Base-by-base conservation (phyloP, 176 grass and related monocot genomes). In the Puya raimondii region DNA sequence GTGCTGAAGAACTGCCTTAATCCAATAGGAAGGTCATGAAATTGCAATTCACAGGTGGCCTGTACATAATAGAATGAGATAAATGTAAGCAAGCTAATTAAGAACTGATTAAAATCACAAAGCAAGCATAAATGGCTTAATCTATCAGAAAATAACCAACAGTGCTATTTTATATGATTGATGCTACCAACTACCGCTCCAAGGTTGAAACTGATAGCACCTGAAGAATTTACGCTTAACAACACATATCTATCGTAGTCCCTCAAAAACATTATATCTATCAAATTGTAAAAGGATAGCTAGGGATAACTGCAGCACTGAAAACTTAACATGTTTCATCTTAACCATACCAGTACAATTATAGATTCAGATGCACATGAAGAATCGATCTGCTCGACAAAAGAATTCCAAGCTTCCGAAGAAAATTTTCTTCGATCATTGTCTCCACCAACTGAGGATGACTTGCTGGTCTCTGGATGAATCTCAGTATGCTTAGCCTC, bases 321-420 rank as follows among this genome's bases (percentile, higher is more conserved):
- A 18, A 61, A 9, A 61, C 4, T 22, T 3, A 42, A 42, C 14
- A 16, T 61, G 56, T 18, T 61, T 5, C 29, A 72, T 33, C 5
- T 79, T 4, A 87, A 13, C 42, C 86, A 69, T 87, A 97, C 93
- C 93, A 97, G 74, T 66, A 92, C 77, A 83, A 81, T 97, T 74
- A 89, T 83, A 58, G 93, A 92, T 78, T 78, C 82, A 75, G 89
- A 87, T 68, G 86, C 82, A 74, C 78, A 82, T 49, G 84, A 76
- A 74, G 89, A 92, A 83, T 85, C 80, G 72, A 97, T 79, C 71
- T 97, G 93, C 75, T 92, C 93, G 68, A 87, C 67, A 79, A 97
- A 90, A 29, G 82, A 67, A 77, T 82, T 97, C 93, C 93, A 97
- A 65, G 85, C 75, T 87, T 92, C 84, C 68, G 75, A 77, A 69